Base-by-base conservation (phyloP, 495 filamentous ascomycete genomes). In the Aspergillus sclerotiicarbonarius region DNA sequence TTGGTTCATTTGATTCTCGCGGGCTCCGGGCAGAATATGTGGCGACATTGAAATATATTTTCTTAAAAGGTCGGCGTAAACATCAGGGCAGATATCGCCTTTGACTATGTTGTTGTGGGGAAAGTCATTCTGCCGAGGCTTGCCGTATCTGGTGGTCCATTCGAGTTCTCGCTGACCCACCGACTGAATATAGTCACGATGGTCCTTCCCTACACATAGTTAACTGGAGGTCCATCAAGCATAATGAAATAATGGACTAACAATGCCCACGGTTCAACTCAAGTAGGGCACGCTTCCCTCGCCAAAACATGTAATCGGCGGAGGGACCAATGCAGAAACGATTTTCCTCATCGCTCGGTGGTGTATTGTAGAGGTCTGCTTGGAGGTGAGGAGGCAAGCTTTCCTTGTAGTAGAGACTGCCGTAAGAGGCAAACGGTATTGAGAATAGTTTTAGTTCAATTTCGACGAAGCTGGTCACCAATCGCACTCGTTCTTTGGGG, bases 391-490 rank as follows among this genome's bases (percentile, higher is more conserved):
- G 18, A 12, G 55, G 32, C 12, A 51, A 21, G 10, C 33, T 58
- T 8, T 25, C 21, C 37, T 31, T 33, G 16, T 54, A 54, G 39
- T 54, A 54, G 10, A 54, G 13, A 21, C 52, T 54, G n/a, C 57
- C 51, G 43, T 59, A 41, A 1, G 33, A 49, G 8, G 29, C 32
- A 50, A 60, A 60, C 4, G 51, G 51, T 7, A 60, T 32, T 15
- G 30, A 9, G 30, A 50, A 35, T 16, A 54, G 18, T 19, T 50
- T 59, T 29, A 19, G 41, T 37, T 59, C 57, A 12, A 59, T 59
- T 8, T 48, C 51, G 16, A 59, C 51, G 8, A 19, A 53, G 46
- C 51, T 59, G 19, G 41, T 54, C 15, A 54, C 57, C 29, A 59
- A 45, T 2, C 39, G 35, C 31, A 45, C 20, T 43, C 53, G 16